Percentiles rank a stretch among this genome's conserved stretches.
These are phyloP conservation scores for Pseudevernia furfuracea DNA, from an alignment of 495 filamentous ascomycete species.

Conservation along the genomic window DNA sequence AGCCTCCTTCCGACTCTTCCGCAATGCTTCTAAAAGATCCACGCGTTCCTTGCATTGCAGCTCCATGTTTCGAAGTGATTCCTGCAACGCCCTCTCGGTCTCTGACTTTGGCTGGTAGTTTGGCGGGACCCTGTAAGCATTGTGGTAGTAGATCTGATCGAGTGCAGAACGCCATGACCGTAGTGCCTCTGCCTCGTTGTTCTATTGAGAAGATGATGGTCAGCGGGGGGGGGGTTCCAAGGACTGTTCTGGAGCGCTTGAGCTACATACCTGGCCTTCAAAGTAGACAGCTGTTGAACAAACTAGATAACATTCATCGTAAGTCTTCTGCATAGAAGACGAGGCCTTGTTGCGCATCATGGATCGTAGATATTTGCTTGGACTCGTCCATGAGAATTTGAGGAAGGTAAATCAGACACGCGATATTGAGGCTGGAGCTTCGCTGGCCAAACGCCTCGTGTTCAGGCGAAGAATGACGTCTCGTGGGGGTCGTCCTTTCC, in stretches of 20 bases:
- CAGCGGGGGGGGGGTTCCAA: slow-evolving; percentile 15
- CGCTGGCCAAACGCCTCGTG: slow-evolving; percentile 11
- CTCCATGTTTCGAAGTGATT: slow-evolving; percentile 75
- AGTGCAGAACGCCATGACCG: slow-evolving; percentile 87
- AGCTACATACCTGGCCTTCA: slow-evolving; percentile 65
- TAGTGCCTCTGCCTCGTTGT: slow-evolving; percentile 86
- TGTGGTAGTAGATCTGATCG: slow-evolving; percentile 83
- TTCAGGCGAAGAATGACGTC: slow-evolving; percentile 14
- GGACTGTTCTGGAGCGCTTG: slow-evolving; percentile 12
- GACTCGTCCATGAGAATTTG: slow-evolving; percentile 5
- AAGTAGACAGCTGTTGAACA: slow-evolving; percentile 95
- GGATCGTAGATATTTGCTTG: not conserved
- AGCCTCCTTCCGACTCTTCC: slow-evolving; percentile 62
- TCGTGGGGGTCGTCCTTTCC: slow-evolving; percentile 2
- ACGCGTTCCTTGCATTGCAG: slow-evolving; percentile 91
- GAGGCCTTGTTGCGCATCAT: slow-evolving; percentile 77
- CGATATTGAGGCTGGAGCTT: slow-evolving; percentile 8
- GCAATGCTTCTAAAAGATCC: slow-evolving; percentile 76
- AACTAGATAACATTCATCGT: slow-evolving; percentile 88
- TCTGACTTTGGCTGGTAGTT: slow-evolving; percentile 68
- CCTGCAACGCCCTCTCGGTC: slow-evolving; percentile 75
- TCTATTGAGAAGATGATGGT: slow-evolving; percentile 42
- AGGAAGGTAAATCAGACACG: not conserved
- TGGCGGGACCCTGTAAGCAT: slow-evolving; percentile 62
- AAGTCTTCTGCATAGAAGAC: slow-evolving; percentile 88